Base-by-base conservation (phyloP, 208 protist genomes). In the Trypanosoma cruzi region DNA sequence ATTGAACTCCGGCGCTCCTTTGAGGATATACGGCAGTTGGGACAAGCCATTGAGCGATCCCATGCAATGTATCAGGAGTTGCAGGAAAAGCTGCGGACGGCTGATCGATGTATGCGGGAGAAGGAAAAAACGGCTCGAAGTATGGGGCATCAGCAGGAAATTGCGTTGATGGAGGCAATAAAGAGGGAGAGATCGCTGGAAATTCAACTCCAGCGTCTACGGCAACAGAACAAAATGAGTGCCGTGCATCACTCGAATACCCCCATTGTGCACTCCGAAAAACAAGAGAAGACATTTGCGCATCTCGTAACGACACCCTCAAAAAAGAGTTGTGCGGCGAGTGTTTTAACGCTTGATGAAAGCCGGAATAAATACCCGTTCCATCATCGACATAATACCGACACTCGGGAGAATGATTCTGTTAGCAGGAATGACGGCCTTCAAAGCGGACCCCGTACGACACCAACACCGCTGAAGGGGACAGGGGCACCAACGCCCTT, bases 1-100 rank as follows among this genome's bases (percentile, higher is more conserved):
- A 31, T 42, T 36, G 71, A 76, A 40, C 53, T 76, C 2, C 63
- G 71, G 20, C 46, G 55, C 14, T 65, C 53, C 46, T 62, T 76
- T 46, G 60, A 53, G 8, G 71, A 76, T 22, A 71, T 76, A 48
- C 62, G 37, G 50, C 40, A 40, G 42, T 20, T 76, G 7, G 53
- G 28, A 0, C 0, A 54, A 13, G 54, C 24, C 8, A 28, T 76
- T 37, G 28, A 62, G 28, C 54, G 44, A 2, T 54, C 69, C 18
- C 50, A 53, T 0, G 37, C 32, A 1, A 49, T 58, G 48, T 34
- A 71, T 13, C 13, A 48, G 55, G 48, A 42, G 57, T 13, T 53
- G 13, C 66, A 58, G 22, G 31, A 28, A 20, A 48, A 71, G 54
- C 28, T 63, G 34, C 22, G 50, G 36, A 16, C n/a, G 26, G 22